Evolutionary conservation across 768 basidiomycete species (phyloP), one percentile per base, ranked within the genome.

Genomic region (Omphalotus guepiniiformis): DNA sequence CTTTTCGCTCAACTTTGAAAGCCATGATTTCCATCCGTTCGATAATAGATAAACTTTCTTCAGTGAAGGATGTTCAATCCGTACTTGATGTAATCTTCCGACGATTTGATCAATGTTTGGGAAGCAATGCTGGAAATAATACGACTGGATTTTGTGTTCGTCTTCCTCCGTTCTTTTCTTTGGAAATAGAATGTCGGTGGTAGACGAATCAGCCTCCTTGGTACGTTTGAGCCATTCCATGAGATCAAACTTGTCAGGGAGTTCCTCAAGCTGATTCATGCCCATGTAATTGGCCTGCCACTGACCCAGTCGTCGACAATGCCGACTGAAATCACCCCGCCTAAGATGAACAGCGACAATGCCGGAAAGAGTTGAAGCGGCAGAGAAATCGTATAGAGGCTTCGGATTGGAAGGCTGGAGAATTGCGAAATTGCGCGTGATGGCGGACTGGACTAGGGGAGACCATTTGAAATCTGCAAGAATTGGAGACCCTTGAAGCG

Each of bases 291-390:
- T 70, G 13, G 29, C 25, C 15, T 46, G 35, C 12, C 1, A 26
- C 16, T 4, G 38, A n/a, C 70, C 70, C 15, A 78, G 65, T 9
- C 59, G 49, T 12, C 58, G 35, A 53, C 78, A 80, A 0, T 66
- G 63, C n/a, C 64, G 56, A 41, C 69, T 59, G 54, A 62, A 81
- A 56, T 79, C 78, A 4, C 78, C 78, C 4, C 79, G 65, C 6
- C 79, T 70, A 12, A 78, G 51, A 52, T 80, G 78, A 25, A 78
- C 61, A 0, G 76, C 77, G 21, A 80, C 55, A 60, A 75, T 72
- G 29, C 64, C 67, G 60, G 59, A 58, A 83, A 32, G 44, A 60
- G 69, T 53, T n/a, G n/a, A n/a, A n/a, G n/a, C n/a, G n/a, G n/a
- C n/a, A n/a, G n/a, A n/a, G n/a, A n/a, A n/a, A n/a, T n/a, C n/a